Percentiles rank a stretch among this genome's conserved stretches.
Evolutionary conservation across 1,139 yeast genomes (phyloP).

Genomic region (Magnusiomyces magnusii): DNA sequence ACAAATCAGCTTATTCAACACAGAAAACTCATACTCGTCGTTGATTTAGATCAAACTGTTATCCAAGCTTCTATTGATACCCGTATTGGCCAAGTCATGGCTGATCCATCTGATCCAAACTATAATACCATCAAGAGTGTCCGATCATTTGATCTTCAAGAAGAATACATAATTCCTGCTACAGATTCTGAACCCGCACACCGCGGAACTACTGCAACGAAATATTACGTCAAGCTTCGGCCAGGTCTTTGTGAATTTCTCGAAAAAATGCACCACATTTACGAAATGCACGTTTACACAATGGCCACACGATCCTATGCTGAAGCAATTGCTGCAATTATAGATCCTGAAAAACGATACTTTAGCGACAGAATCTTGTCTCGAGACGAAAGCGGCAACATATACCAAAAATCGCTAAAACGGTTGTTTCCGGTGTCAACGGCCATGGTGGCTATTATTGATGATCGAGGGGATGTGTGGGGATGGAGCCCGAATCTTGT

Average conservation of each 20-base stretch:
- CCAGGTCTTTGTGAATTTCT: conserved; percentile 80
- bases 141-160: conserved; percentile 64
- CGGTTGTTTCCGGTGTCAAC: conserved; percentile 94
- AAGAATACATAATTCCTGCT: conserved; percentile 51
- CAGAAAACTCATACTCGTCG: conserved; percentile 76
- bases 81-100: conserved; percentile 94
- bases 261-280: conserved; percentile 50
- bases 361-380: conserved; percentile 90
- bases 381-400: conserved; percentile 90
- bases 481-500: conserved; percentile 90
- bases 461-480: conserved; percentile 99
- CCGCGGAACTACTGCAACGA: conserved; percentile 18
- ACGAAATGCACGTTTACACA: conserved; percentile 92
- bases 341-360: conserved; percentile 79
- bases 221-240: conserved; percentile 82
- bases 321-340: conserved; percentile 75
- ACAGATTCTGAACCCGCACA: conserved; percentile 15
- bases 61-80: conserved; percentile 98
- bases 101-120: conserved; percentile 77
- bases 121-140: conserved; percentile 81
- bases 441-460: conserved; percentile 92
- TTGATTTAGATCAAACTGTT: conserved; percentile 94
- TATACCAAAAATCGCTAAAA: conserved; percentile 81
- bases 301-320: conserved; percentile 99
- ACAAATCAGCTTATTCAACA: conserved; percentile 54